A percentile compares a stretch with the other conserved stretches of the same genome.
Evolutionary conservation across 495 filamentous ascomycete genomes (phyloP).

Genomic region (Penicilliopsis zonata): DNA sequence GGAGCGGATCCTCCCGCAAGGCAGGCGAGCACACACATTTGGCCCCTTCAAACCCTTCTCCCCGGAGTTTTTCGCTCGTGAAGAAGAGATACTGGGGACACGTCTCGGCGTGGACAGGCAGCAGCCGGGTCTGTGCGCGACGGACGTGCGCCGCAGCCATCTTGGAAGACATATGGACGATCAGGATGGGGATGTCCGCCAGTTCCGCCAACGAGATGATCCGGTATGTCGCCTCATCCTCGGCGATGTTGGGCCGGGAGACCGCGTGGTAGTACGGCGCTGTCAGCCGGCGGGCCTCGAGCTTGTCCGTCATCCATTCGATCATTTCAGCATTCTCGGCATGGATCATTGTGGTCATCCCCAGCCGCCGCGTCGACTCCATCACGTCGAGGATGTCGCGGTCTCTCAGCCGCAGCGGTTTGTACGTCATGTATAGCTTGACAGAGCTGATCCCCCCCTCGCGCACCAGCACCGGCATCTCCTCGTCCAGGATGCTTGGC

Average conservation of each 20-base stretch:
- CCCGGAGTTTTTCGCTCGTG: conserved; percentile 35
- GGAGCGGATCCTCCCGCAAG: conserved; percentile 18
- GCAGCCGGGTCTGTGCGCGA: conserved; percentile 38
- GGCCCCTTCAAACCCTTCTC: conserved; percentile 40
- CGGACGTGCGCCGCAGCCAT: conserved; percentile 40
- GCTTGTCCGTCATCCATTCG: conserved; percentile 33
- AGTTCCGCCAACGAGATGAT: conserved; percentile 42
- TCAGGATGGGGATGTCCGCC: conserved; percentile 42
- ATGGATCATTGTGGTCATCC: conserved; percentile 50
- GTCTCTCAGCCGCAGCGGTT: conserved; percentile 41
- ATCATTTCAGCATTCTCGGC: conserved; percentile 48
- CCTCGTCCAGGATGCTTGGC: conserved; percentile 25
- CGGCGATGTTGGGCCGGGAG: conserved; percentile 40
- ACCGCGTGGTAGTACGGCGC: conserved; percentile 44
- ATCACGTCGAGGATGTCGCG: conserved; percentile 44
- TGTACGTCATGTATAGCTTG: conserved; percentile 58
- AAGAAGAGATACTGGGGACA: conserved; percentile 57
- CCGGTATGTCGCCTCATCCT: conserved; percentile 46
- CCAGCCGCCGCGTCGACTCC: conserved; percentile 28
- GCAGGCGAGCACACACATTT: conserved; percentile 40
- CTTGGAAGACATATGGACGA: conserved; percentile 47
- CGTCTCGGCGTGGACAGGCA: conserved; percentile 51
- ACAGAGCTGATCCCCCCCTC: conserved; percentile 41
- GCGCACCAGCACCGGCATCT: conserved; percentile 29
- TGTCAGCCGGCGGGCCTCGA: conserved; percentile 28